Evolutionary conservation across 768 basidiomycete species (phyloP).

Genomic region (Tulasnella sp.): DNA sequence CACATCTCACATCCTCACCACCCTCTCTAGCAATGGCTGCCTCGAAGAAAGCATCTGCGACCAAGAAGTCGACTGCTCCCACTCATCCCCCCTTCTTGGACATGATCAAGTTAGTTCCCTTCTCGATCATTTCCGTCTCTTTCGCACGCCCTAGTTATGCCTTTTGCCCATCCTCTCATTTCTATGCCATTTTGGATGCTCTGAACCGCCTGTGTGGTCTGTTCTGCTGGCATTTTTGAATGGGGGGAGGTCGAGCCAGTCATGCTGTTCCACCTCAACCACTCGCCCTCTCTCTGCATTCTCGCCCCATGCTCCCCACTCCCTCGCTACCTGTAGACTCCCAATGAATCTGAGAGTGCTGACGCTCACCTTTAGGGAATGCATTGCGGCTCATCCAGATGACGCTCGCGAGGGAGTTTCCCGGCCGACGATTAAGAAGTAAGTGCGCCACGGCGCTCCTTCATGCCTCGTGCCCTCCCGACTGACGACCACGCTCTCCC

Average conservation of each 20-base stretch:
- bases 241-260: not conserved
- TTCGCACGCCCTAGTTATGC: not conserved
- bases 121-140: not conserved
- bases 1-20: not conserved
- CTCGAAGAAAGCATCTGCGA: constrained; percentile 18
- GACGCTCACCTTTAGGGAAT: constrained; percentile 26
- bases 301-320: not conserved
- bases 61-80: constrained; percentile 1
- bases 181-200: not conserved
- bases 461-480: constrained; percentile 5
- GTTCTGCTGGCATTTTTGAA: not conserved
- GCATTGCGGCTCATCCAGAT: constrained; percentile 27
- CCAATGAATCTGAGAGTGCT: not conserved
- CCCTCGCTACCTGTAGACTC: not conserved
- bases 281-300: not conserved
- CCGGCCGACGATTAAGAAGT: constrained; percentile 29
- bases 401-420: constrained; percentile 29
- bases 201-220: not conserved
- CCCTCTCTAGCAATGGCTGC: constrained; percentile 4
- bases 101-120: constrained; percentile 24
- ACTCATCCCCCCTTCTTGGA: constrained; percentile 22
- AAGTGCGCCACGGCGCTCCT: constrained; percentile 16
- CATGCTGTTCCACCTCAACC: not conserved
- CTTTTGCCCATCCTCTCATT: not conserved
- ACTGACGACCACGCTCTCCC: not conserved